phyloP scores from a whole-genome alignment of 805 yeast genomes.

The Candida argentea region DNA sequence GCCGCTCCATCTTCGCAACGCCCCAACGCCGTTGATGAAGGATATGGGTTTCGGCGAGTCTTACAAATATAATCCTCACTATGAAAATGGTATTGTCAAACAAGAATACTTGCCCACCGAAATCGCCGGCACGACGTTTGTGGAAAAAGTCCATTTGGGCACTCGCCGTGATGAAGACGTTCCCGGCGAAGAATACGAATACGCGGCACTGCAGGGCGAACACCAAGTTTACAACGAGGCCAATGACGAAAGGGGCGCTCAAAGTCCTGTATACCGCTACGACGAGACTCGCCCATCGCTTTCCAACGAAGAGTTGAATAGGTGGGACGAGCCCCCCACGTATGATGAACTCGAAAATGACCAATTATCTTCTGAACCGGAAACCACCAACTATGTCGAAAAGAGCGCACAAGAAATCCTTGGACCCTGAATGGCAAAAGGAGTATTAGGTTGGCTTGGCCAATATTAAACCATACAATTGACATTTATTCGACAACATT shows the following conservation, averaged over 20 bases:
- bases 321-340: not conserved
- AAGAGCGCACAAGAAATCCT: too few species aligned
- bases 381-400: not conserved
- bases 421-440: too few species aligned
- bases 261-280: not conserved
- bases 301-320: too few species aligned
- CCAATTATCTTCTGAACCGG: not conserved
- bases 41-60: constrained; percentile 78
- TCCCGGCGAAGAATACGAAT: constrained; percentile 4
- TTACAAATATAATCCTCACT: constrained; percentile 86
- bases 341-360: not conserved
- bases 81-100: constrained; percentile 53
- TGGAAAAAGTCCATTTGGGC: constrained; percentile 52
- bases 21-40: constrained; percentile 87
- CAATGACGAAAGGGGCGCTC: too few species aligned
- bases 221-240: constrained; percentile 9
- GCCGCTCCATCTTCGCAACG: constrained; percentile 82
- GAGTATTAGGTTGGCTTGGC: too few species aligned
- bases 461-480: too few species aligned
- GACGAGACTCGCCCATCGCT: too few species aligned
- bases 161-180: constrained; percentile 11
- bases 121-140: constrained; percentile 33
- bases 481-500: too few species aligned
- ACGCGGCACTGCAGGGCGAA: constrained; percentile 4
- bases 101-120: constrained; percentile 73